Evolutionary conservation across 208 protist genomes (phyloP).

Genomic region (Crithidia fasciculata): DNA sequence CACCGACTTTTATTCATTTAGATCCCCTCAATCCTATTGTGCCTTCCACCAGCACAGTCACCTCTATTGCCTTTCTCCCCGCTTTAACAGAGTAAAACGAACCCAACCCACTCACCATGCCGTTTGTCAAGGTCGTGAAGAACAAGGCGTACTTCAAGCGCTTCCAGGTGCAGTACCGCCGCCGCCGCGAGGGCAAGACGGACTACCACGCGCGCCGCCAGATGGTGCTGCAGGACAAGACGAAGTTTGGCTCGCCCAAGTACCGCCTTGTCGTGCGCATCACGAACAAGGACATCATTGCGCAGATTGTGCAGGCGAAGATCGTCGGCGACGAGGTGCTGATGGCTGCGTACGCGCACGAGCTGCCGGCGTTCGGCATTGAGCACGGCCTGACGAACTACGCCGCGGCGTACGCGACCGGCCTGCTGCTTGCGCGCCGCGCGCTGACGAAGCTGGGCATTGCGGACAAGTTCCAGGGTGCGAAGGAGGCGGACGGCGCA

Average conservation of each 20-base stretch:
- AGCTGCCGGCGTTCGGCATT: slow-evolving; percentile 97
- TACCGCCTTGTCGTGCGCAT: slow-evolving; percentile 98
- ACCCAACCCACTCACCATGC: slow-evolving; percentile 41
- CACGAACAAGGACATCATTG: slow-evolving; percentile 97
- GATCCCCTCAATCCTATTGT: too few species aligned
- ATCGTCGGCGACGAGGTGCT: slow-evolving; percentile 96
- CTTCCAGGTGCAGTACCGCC: slow-evolving; percentile 98
- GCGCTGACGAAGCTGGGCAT: slow-evolving; percentile 96
- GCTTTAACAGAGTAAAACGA: too few species aligned
- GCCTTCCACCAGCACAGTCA: too few species aligned
- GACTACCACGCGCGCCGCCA: slow-evolving; percentile 97
- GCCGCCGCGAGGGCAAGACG: slow-evolving; percentile 98
- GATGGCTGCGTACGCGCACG: slow-evolving; percentile 96
- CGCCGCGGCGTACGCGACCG: slow-evolving; percentile 96
- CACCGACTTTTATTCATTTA: too few species aligned
- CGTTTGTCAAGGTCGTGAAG: slow-evolving; percentile 92
- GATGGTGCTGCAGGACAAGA: slow-evolving; percentile 98
- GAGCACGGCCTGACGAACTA: slow-evolving; percentile 98
- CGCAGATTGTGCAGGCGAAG: slow-evolving; percentile 97
- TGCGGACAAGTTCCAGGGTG: slow-evolving; percentile 94
- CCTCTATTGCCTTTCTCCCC: too few species aligned
- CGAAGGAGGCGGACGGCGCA: slow-evolving; percentile 89
- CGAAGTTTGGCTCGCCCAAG: slow-evolving; percentile 99
- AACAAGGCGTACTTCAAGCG: slow-evolving; percentile 98
- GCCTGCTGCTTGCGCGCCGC: slow-evolving; percentile 97